A percentile compares a stretch with the other conserved stretches of the same genome.
Conservation (phyloP, 192 early-diverging fungal genomes). For the Podochytrium sp. region DNA sequence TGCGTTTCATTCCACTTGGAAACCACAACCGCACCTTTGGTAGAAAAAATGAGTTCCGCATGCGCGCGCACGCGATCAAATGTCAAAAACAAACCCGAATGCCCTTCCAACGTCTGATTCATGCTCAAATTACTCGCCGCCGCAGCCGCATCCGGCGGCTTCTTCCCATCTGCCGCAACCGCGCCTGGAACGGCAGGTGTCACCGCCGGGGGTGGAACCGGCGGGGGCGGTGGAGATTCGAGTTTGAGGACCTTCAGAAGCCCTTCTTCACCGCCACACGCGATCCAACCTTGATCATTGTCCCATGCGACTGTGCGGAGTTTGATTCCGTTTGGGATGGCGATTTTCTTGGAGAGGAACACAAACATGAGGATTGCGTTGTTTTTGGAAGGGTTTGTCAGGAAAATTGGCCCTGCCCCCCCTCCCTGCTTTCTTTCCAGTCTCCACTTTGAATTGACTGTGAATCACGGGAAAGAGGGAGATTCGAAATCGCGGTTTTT, state of each 20-base stretch:
- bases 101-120: conserved; percentile 67
- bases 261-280: conserved; percentile 65
- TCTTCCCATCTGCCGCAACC: conserved; percentile 28
- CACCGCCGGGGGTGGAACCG: background rate
- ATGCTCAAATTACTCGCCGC: conserved; percentile 56
- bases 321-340: conserved; percentile 61
- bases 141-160: conserved; percentile 23
- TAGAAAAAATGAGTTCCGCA: background rate
- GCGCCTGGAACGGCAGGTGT: background rate
- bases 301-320: conserved; percentile 62
- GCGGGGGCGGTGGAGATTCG: conserved; percentile 34
- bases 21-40: conserved; percentile 50
- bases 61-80: background rate
- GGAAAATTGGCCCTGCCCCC: too few relatives aligned
- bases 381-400: too few relatives aligned
- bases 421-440: too few relatives aligned
- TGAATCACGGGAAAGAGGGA: too few relatives aligned
- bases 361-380: conserved; percentile 33
- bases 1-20: conserved; percentile 62
- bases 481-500: too few relatives aligned
- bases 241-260: conserved; percentile 67
- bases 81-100: conserved; percentile 40
- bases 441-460: too few relatives aligned
- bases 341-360: conserved; percentile 51
- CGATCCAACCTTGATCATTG: conserved; percentile 68